These are phyloP conservation scores for Ophiocordyceps polyrhachis-furcata DNA, from an alignment of 2,329 filamentous ascomycete genomes.

Conservation along the genomic window DNA sequence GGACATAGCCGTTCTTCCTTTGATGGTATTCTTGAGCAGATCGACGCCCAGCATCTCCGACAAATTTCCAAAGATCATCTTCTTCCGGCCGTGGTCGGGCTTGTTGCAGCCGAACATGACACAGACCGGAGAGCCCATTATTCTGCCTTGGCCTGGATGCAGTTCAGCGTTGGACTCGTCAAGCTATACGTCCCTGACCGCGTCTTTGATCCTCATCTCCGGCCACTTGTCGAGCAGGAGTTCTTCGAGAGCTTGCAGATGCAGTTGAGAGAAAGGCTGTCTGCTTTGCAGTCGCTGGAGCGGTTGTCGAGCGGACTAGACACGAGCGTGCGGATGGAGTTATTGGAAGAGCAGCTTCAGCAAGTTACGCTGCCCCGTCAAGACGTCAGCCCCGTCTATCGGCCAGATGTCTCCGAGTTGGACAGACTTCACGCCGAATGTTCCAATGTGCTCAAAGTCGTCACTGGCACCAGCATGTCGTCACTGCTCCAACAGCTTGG, in stretches of 20 bases:
- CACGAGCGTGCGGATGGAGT: conserved; percentile 45
- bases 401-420: conserved; percentile 51
- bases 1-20: conserved; percentile 4
- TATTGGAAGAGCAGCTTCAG: conserved; percentile 42
- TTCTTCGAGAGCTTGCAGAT: conserved; percentile 35
- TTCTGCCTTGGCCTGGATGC: conserved; percentile 47
- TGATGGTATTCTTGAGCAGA: conserved; percentile 6
- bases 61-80: conserved; percentile 23
- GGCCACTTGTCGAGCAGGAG: conserved; percentile 44
- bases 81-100: conserved; percentile 24
- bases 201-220: conserved; percentile 62
- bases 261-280: conserved; percentile 36
- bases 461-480: conserved; percentile 29
- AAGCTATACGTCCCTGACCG: conserved; percentile 72
- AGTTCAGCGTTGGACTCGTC: conserved; percentile 56
- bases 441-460: conserved; percentile 50
- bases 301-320: conserved; percentile 45
- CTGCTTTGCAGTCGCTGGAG: conserved; percentile 48
- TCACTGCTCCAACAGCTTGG: conserved; percentile 12
- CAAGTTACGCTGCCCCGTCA: conserved; percentile 48
- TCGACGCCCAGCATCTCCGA: conserved; percentile 18
- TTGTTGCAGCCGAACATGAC: conserved; percentile 13
- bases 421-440: conserved; percentile 67
- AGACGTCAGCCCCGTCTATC: conserved; percentile 46
- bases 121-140: conserved; percentile 9